Evolutionary conservation across 2,329 filamentous ascomycete genomes (phyloP), one percentile per base, ranked within the genome.

Genomic region (Aspergillus quadrilineatus): DNA sequence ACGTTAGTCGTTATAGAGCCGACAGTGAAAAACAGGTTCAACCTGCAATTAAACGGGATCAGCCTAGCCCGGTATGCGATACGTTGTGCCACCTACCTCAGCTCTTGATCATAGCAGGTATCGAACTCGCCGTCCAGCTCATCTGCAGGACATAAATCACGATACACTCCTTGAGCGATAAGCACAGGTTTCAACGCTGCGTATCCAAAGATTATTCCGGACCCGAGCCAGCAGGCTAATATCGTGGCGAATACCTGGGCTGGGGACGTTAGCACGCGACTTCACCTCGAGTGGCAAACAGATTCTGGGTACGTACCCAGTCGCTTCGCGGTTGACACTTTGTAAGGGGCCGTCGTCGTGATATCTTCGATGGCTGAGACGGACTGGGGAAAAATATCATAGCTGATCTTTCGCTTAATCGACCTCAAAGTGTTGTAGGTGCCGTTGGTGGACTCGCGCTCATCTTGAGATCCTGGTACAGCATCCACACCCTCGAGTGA

Each of bases 11-110:
- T 89, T 3, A 96, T 92, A 26, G 91, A 92, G 28, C 92, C 91
- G 37, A 92, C 83, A 8, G 90, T 94, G 78, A 96, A 96, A 88
- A 96, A 96, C 65, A 96, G 78, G 69, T 96, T 96, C 56, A 96
- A 81, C 61, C 75, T 77, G 54, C 36, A 41, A 14, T 32, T 15
- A 28, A 32, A 14, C 14, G 12, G 22, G 14, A 51, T 61, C 36
- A 63, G 50, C 37, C 44, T 36, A 2, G 37, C 12, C 8, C 10
- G 32, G 10, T 28, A 26, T 30, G 22, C 28, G 8, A 29, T 10
- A 22, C 17, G 17, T 26, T 14, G 6, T 6, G 14, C 14, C n/a
- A 63, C 66, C 17, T 67, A 79, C 76, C 79, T 70, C 50, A 85
- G 69, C 63, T 84, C 82, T 65, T 87, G 85, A 58, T 79, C 77